Evolutionary conservation across 2,329 filamentous ascomycete genomes (phyloP), one percentile per base, ranked within the genome.

Genomic region (Paraphoma sp.): DNA sequence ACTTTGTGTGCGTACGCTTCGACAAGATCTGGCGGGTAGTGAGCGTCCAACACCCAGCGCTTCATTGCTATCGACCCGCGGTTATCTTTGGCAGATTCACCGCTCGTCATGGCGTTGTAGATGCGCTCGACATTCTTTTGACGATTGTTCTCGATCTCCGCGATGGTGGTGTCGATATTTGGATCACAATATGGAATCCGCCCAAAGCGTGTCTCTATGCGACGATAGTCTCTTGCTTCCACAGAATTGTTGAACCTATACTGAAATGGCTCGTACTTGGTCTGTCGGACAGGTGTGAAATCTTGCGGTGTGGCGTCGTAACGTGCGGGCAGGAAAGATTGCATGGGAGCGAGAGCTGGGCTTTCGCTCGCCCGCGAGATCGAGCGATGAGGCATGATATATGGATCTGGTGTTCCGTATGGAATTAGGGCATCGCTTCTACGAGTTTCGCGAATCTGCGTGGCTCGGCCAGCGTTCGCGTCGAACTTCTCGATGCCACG

Each of bases 1-100:
- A 76, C 58, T 45, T 75, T 74, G 53, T 76, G 70, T 6, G 71
- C 65, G 42, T 71, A 71, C 10, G 73, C 67, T 55, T 75, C 73
- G 0, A 76, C 66, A 1, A 74, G 51, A n/a, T 62, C 57, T 10
- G 68, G 56, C 1, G 65, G 56, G 48, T 76, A 75, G 46, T 72
- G 69, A 3, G 70, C 65, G 4, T 62, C 54, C 16, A 65, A 55
- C 3, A 74, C 71, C 73, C 73, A 76, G 56, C 73, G 57, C 48
- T 72, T 70, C 66, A 73, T 67, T 6, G 73, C 72, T 33, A 72
- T 72, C 0, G 71, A 75, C 2, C 56, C 54, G 0, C 54, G 30
- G 31, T 76, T 75, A 51, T 76, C 73, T 45, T 65, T 67, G 1
- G 72, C 73, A 14, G 54, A 53, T 38, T 75, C 70, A 1, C 63